phyloP scores from a whole-genome alignment of 345 rosid species.

The Boechera divaricarpa region DNA sequence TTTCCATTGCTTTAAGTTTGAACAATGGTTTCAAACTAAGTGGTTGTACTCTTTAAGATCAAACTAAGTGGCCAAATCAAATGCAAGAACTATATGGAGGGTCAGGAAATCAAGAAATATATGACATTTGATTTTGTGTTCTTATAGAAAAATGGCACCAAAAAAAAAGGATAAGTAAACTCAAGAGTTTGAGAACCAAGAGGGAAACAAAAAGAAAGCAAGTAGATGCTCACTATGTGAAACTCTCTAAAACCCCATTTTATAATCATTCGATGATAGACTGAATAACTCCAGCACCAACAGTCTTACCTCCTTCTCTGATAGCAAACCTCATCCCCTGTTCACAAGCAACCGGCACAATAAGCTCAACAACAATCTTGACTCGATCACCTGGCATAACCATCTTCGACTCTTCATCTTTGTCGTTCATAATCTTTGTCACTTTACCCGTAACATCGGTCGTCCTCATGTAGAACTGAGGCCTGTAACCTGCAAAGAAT shows the following conservation, averaged over 20 bases:
- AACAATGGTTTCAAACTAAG: conserved; percentile 5
- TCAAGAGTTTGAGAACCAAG: conserved; percentile 31
- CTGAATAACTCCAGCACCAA: conserved; percentile 95
- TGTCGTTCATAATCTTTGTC: conserved; percentile 76
- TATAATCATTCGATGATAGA: conserved; percentile 61
- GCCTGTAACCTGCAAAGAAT: conserved; percentile 83
- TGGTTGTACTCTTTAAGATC: background rate
- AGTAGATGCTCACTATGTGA: conserved; percentile 31
- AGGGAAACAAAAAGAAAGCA: conserved; percentile 43
- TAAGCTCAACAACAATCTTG: conserved; percentile 89
- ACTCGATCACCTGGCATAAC: conserved; percentile 98
- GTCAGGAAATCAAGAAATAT: conserved; percentile 33
- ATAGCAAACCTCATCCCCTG: conserved; percentile 98
- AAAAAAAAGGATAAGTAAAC: background rate
- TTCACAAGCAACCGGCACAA: conserved; percentile 91
- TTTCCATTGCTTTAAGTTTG: background rate
- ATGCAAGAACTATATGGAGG: background rate
- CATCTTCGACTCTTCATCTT: conserved; percentile 96
- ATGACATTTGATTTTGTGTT: conserved; percentile 41
- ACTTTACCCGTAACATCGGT: conserved; percentile 94
- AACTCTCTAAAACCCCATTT: conserved; percentile 20
- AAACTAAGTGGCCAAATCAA: background rate
- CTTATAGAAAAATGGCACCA: conserved; percentile 34
- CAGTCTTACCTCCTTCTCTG: conserved; percentile 95
- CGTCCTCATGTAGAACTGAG: conserved; percentile 97